phyloP scores from a whole-genome alignment of 2,329 filamentous ascomycete species.

The Penicillium sp. region DNA sequence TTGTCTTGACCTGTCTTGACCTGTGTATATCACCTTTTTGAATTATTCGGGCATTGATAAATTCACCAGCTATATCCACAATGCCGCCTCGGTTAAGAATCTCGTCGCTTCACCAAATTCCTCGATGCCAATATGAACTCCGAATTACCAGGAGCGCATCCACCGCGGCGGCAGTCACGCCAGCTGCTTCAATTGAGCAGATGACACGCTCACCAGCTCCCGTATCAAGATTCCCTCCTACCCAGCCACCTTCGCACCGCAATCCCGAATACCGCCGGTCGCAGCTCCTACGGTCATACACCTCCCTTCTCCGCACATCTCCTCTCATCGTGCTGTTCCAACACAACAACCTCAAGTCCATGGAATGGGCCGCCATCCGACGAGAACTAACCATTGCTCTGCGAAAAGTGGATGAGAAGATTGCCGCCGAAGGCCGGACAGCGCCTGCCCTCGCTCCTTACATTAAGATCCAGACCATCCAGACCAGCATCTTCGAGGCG shows the following conservation, averaged over 20 bases:
- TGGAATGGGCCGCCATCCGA: conserved; percentile 70
- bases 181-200: conserved; percentile 53
- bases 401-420: conserved; percentile 64
- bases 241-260: conserved; percentile 84
- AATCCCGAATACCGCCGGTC: conserved; percentile 84
- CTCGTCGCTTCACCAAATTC: conserved; percentile 36
- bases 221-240: conserved; percentile 55
- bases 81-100: conserved; percentile 57
- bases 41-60: conserved; percentile 2
- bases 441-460: conserved; percentile 51
- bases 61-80: conserved; percentile 18
- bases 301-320: conserved; percentile 79
- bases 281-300: conserved; percentile 82
- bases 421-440: conserved; percentile 54
- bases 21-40: conserved; percentile 1
- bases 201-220: conserved; percentile 44
- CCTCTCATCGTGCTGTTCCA: conserved; percentile 85
- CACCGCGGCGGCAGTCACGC: conserved; percentile 50
- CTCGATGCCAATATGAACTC: conserved; percentile 38
- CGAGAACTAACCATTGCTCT: conserved; percentile 64
- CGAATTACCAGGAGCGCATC: conserved; percentile 38
- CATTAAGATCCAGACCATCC: conserved; percentile 77
- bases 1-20: conserved; percentile 3
- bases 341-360: conserved; percentile 71
- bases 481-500: conserved; percentile 83